Evolutionary conservation across 139 green algal species (phyloP).

Genomic region (Ostreobium quekettii): DNA sequence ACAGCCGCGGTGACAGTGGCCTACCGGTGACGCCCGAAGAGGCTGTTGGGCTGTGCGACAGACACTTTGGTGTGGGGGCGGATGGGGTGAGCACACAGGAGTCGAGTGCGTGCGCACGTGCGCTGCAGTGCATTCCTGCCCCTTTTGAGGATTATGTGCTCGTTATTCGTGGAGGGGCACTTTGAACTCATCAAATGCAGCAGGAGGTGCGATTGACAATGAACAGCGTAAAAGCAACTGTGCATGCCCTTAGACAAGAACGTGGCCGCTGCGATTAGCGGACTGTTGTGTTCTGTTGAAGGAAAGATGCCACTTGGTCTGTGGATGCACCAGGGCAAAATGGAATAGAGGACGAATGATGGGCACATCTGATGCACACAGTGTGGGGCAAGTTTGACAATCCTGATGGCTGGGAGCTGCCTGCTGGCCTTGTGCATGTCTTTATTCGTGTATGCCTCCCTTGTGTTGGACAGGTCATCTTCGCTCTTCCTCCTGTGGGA

Average conservation of each 20-base stretch:
- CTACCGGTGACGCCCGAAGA: slow-evolving; percentile 69
- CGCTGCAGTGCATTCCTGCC: too few relatives aligned
- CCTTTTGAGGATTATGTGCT: too few relatives aligned
- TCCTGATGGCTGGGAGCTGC: too few relatives aligned
- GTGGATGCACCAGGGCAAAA: too few relatives aligned
- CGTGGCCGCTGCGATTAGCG: background rate
- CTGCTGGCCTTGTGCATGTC: too few relatives aligned
- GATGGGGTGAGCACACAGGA: slow-evolving; percentile 73
- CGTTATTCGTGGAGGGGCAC: too few relatives aligned
- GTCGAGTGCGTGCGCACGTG: background rate
- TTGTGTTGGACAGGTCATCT: slow-evolving; percentile 88
- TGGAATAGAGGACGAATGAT: too few relatives aligned
- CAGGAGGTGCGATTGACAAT: background rate
- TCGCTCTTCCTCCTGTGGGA: slow-evolving; percentile 66
- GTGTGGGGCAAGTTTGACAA: too few relatives aligned
- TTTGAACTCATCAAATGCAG: background rate
- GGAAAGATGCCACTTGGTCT: too few relatives aligned
- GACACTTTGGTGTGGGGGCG: slow-evolving; percentile 92
- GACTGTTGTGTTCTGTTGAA: too few relatives aligned
- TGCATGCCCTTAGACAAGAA: background rate
- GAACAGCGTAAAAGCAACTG: background rate
- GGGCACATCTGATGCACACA: too few relatives aligned
- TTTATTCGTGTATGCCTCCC: background rate
- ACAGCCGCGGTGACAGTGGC: slow-evolving; percentile 74
- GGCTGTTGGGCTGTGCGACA: slow-evolving; percentile 78